Evolutionary conservation across 2,329 filamentous ascomycete species (phyloP).

Genomic region (Fusarium sp.): DNA sequence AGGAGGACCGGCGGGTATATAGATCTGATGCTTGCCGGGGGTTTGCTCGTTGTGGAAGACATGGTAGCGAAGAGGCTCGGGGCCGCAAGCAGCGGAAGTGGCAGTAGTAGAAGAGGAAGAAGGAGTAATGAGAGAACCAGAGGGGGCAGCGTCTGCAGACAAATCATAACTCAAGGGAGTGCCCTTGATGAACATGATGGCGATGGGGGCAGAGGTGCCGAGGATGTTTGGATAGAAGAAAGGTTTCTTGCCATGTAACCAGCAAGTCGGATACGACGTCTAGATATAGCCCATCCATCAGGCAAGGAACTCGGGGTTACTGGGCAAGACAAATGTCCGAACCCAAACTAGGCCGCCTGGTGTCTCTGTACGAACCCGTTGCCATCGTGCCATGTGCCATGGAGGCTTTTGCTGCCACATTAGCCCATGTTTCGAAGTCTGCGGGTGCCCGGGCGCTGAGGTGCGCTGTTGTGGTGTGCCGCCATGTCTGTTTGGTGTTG

Average conservation of each 20-base stretch:
- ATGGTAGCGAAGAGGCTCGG: constrained; percentile 16
- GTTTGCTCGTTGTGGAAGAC: constrained; percentile 36
- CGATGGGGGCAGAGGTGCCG: neutral
- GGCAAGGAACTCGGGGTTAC: neutral
- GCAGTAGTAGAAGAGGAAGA: constrained; percentile 2
- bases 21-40: constrained; percentile 31
- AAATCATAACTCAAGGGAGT: neutral
- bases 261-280: neutral
- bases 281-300: constrained; percentile 13
- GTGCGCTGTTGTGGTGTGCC: constrained; percentile 4
- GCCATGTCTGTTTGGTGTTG: constrained; percentile 15
- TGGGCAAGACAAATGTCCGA: neutral
- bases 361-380: constrained; percentile 12
- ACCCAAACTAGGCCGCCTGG: neutral
- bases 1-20: constrained; percentile 22
- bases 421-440: constrained; percentile 14
- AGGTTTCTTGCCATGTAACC: neutral
- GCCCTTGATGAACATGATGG: constrained; percentile 4
- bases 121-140: constrained; percentile 1
- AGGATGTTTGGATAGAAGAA: neutral
- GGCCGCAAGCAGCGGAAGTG: neutral
- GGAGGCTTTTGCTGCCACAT: constrained; percentile 3
- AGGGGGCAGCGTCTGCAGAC: neutral
- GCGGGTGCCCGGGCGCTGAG: constrained; percentile 24
- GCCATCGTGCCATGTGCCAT: constrained; percentile 18